Conservation (phyloP, 1,139 yeast species). For the Geotrichum cucujoidarum region DNA sequence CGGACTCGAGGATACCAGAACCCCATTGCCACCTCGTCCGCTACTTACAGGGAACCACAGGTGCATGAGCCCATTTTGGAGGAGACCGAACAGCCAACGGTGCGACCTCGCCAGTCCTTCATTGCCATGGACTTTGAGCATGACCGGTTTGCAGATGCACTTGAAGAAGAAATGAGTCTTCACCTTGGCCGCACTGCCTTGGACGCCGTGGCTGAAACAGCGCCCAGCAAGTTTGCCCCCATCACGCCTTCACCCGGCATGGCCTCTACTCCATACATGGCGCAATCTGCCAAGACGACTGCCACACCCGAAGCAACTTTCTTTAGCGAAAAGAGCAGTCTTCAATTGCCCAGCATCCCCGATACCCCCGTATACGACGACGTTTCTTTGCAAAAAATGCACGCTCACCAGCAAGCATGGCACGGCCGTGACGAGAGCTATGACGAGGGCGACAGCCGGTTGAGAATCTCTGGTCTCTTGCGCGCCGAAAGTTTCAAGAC, state of each 20-base stretch:
- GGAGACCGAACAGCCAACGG: neutral
- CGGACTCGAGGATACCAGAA: neutral
- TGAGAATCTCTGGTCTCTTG: constrained; percentile 11
- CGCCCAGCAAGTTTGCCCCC: neutral
- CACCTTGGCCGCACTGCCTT: neutral
- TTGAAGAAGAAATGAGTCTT: constrained; percentile 17
- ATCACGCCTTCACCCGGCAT: neutral
- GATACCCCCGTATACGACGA: constrained; percentile 11
- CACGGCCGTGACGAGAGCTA: neutral
- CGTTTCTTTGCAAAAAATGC: constrained; percentile 1
- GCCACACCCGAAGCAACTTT: neutral
- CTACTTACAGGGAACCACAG: neutral
- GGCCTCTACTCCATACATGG: neutral
- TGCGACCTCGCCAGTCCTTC: neutral
- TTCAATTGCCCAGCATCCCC: constrained; percentile 11
- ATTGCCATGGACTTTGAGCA: constrained; percentile 39
- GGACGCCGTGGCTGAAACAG: neutral
- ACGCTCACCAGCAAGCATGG: neutral
- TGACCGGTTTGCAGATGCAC: constrained; percentile 38
- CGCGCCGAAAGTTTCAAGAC: constrained; percentile 12
- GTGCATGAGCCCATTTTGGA: constrained; percentile 7
- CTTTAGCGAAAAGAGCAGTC: constrained; percentile 3
- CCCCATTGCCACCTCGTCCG: neutral
- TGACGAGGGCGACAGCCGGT: neutral
- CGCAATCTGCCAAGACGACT: neutral